Base-by-base conservation (phyloP, 2,329 filamentous ascomycete genomes). In the Aspergillus ibericus region DNA sequence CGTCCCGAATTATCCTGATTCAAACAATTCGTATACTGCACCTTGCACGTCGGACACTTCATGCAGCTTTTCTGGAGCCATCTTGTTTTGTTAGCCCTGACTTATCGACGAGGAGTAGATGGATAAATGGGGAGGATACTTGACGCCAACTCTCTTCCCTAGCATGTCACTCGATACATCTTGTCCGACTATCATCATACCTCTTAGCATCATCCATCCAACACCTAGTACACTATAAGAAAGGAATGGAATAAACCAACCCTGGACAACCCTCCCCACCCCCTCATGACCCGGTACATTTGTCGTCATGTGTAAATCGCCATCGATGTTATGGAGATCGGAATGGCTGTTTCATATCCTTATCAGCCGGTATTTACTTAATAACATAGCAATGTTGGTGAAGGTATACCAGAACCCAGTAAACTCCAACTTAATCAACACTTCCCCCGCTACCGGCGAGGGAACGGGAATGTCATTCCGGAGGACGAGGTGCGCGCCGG, bases 251-350 rank as follows among this genome's bases (percentile, higher is more conserved):
- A 5, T 15, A 2, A 8, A 12, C 5, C n/a, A n/a, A 42, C 38
- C 38, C 22, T 50, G 16, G 2, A 77, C 71, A 4, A 77, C 72
- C 3, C 63, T 61, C 0, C 75, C 75, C 5, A 78, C 69, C n/a
- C 74, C 75, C 53, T 77, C 75, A 54, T 77, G 75, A 1, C 75
- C 75, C 0, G 74, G 73, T 0, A 77, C 68, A 53, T 75, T 65
- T 6, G 73, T 76, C 60, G 49, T 62, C 74, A 77, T 53, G 59
- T 67, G 40, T 67, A 73, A 56, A 61, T 71, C 62, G 5, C 70
- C 71, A 22, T 67, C 64, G 1, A 77, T 69, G 48, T 74, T 75
- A 42, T 70, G 70, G 59, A 75, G 72, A 60, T 78, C 75, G 0
- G 75, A 77, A 58, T 78, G 75, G 59, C 68, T 69, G 48, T 61